phyloP scores from a whole-genome alignment of 495 filamentous ascomycete species.

The Acidiella bohemica region DNA sequence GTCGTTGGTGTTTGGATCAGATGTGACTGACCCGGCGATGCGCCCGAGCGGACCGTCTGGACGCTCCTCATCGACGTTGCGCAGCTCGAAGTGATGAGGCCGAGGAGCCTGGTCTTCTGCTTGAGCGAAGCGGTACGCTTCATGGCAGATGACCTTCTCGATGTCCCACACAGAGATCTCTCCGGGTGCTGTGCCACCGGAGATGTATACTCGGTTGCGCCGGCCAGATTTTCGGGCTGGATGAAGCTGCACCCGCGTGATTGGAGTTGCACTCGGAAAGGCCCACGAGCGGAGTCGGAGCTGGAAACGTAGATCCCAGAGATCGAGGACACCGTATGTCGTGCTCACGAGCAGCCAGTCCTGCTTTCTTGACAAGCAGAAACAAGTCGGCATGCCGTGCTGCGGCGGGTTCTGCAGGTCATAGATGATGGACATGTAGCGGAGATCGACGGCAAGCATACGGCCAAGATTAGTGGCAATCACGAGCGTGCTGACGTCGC shows the following conservation, averaged over 20 bases:
- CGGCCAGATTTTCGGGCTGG: constrained; percentile 35
- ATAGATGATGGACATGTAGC: constrained; percentile 73
- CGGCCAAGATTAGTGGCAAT: constrained; percentile 77
- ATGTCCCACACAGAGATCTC: constrained; percentile 95
- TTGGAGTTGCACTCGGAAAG: constrained; percentile 63
- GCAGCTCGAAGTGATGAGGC: constrained; percentile 51
- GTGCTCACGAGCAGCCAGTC: constrained; percentile 89
- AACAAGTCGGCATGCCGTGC: constrained; percentile 86
- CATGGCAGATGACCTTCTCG: constrained; percentile 75
- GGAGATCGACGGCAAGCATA: constrained; percentile 72
- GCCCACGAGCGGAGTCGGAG: constrained; percentile 81
- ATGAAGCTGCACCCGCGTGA: constrained; percentile 67
- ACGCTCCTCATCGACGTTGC: constrained; percentile 80
- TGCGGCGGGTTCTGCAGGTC: constrained; percentile 78
- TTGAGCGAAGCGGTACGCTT: constrained; percentile 62
- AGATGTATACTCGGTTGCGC: constrained; percentile 72
- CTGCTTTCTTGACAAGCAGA: constrained; percentile 69
- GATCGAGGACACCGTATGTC: constrained; percentile 78
- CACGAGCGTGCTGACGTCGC: constrained; percentile 69
- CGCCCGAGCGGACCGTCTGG: constrained; percentile 79
- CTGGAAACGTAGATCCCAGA: constrained; percentile 94
- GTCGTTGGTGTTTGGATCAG: constrained; percentile 37
- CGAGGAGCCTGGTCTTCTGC: constrained; percentile 15
- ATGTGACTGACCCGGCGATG: constrained; percentile 50
- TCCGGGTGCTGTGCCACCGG: constrained; percentile 77